A percentile compares a stretch with the other conserved stretches of the same genome.
Conservation (phyloP, 768 basidiomycete species). For the Albatrellus ellisii region DNA sequence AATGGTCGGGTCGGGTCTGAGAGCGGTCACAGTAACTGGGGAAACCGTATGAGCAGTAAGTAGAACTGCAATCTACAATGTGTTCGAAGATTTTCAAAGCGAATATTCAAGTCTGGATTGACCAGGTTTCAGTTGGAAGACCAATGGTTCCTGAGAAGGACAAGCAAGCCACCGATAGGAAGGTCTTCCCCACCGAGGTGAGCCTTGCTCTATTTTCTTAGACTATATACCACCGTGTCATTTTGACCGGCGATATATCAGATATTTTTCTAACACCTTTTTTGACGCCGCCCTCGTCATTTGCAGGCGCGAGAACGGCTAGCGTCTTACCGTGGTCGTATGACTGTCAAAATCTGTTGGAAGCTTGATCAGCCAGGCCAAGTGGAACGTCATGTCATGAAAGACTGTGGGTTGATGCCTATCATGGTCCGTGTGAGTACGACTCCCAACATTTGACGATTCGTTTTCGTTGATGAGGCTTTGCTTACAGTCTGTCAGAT, state of each 20-base stretch:
- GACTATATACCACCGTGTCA: too few relatives aligned
- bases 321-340: slow-evolving; percentile 82
- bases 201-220: too few relatives aligned
- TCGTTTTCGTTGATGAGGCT: neutral
- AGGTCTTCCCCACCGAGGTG: slow-evolving; percentile 86
- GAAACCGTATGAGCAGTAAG: slow-evolving; percentile 79
- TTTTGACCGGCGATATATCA: neutral
- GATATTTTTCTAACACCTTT: neutral
- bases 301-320: slow-evolving; percentile 83
- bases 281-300: neutral
- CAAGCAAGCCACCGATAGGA: slow-evolving; percentile 55
- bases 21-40: slow-evolving; percentile 46
- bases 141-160: slow-evolving; percentile 86
- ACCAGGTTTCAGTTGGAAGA: slow-evolving; percentile 66
- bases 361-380: slow-evolving; percentile 54
- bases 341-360: slow-evolving; percentile 83
- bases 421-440: slow-evolving; percentile 89
- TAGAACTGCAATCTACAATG: slow-evolving; percentile 12
- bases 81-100: slow-evolving; percentile 7
- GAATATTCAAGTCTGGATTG: slow-evolving; percentile 76
- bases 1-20: slow-evolving; percentile 39
- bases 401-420: slow-evolving; percentile 87
- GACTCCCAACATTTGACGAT: neutral
- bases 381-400: slow-evolving; percentile 47
- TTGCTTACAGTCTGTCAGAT: slow-evolving; percentile 62